Conservation (phyloP, 805 yeast genomes). For the Sugiyamaella qingdaonensis region DNA sequence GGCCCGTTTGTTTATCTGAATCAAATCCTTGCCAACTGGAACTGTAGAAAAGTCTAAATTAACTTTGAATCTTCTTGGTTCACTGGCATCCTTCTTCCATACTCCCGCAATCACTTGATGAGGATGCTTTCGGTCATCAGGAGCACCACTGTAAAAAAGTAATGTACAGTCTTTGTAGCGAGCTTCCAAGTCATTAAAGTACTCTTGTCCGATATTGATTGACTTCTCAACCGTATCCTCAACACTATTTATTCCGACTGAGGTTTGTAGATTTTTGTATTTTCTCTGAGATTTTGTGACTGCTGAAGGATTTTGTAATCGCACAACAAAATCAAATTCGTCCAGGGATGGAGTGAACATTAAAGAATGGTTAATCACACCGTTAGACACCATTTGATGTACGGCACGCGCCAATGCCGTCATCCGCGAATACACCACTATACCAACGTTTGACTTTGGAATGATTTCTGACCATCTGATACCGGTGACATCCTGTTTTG, state of each 20-base stretch:
- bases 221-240: slow-evolving; percentile 39
- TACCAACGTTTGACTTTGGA: slow-evolving; percentile 40
- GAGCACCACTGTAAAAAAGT: slow-evolving; percentile 57
- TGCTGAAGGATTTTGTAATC: slow-evolving; percentile 46
- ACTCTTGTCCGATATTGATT: slow-evolving; percentile 59
- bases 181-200: slow-evolving; percentile 55
- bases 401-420: slow-evolving; percentile 85
- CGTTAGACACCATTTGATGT: slow-evolving; percentile 41
- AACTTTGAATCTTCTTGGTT: slow-evolving; percentile 68
- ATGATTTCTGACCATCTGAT: slow-evolving; percentile 67
- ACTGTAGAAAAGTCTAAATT: slow-evolving; percentile 69
- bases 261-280: slow-evolving; percentile 39
- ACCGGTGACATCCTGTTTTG: slow-evolving; percentile 84
- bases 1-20: slow-evolving; percentile 65
- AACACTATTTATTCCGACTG: slow-evolving; percentile 37
- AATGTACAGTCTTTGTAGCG: slow-evolving; percentile 65
- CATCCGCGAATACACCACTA: slow-evolving; percentile 81
- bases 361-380: slow-evolving; percentile 9
- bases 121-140: slow-evolving; percentile 35
- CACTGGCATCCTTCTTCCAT: slow-evolving; percentile 62
- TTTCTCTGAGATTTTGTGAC: slow-evolving; percentile 34
- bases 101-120: slow-evolving; percentile 66
- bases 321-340: slow-evolving; percentile 80
- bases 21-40: slow-evolving; percentile 54
- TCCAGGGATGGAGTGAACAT: slow-evolving; percentile 76